phyloP scores from a whole-genome alignment of 495 filamentous ascomycete species.

The Mytilinidion resinicola region DNA sequence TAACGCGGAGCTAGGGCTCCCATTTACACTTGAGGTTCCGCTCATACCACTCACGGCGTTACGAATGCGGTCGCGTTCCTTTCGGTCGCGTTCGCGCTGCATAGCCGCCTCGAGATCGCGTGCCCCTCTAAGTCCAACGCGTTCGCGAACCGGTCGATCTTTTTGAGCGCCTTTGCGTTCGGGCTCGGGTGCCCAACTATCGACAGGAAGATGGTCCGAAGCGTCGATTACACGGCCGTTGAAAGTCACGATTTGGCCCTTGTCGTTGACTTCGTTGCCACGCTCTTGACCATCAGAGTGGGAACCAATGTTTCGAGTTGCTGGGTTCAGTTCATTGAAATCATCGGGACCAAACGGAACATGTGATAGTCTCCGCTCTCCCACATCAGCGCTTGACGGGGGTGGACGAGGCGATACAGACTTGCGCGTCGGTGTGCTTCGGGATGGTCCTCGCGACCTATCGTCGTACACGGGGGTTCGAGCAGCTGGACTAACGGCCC shows the following conservation, averaged over 20 bases:
- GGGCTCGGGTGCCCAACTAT: slow-evolving; percentile 90
- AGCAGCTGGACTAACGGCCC: slow-evolving; percentile 51
- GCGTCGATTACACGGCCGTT: slow-evolving; percentile 87
- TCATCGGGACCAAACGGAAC: slow-evolving; percentile 87
- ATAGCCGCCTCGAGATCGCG: slow-evolving; percentile 21
- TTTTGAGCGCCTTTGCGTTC: slow-evolving; percentile 59
- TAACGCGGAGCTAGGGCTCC: slow-evolving; percentile 21
- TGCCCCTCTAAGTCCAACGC: slow-evolving; percentile 16
- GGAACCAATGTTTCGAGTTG: slow-evolving; percentile 7
- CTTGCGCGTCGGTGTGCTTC: slow-evolving; percentile 60
- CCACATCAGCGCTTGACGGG: slow-evolving; percentile 37
- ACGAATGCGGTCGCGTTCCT: slow-evolving; percentile 18
- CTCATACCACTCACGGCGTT: slow-evolving; percentile 11
- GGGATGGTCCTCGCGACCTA: slow-evolving; percentile 29
- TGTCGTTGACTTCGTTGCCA: slow-evolving; percentile 18
- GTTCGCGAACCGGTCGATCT: slow-evolving; percentile 40
- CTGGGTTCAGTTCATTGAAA: slow-evolving; percentile 69
- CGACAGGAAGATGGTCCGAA: slow-evolving; percentile 83
- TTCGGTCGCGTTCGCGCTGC: slow-evolving; percentile 19
- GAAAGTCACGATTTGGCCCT: slow-evolving; percentile 59
- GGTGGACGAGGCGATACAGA: slow-evolving; percentile 69
- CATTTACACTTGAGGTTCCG: not conserved
- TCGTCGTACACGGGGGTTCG: slow-evolving; percentile 9
- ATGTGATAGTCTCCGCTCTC: slow-evolving; percentile 48
- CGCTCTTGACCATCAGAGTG: slow-evolving; percentile 4